These are phyloP conservation scores for Hericium coralloides DNA, from an alignment of 768 basidiomycete genomes.

Conservation along the genomic window DNA sequence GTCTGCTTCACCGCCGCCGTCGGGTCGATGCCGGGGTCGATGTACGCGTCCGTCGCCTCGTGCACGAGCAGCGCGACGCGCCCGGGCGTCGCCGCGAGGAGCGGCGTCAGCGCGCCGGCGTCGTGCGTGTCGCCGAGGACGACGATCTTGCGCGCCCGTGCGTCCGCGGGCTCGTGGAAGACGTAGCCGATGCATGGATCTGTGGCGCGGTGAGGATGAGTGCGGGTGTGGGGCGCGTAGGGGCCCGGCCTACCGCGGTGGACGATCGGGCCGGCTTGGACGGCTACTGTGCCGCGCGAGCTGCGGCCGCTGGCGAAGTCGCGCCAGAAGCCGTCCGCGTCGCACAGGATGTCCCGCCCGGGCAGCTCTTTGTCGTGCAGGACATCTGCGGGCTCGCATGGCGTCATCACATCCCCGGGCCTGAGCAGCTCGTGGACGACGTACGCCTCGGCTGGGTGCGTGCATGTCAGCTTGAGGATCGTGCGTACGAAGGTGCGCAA, in stretches of 20 bases:
- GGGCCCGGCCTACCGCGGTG: conserved; percentile 54
- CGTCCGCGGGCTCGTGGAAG: conserved; percentile 43
- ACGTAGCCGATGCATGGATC: conserved; percentile 79
- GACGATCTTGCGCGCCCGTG: conserved; percentile 48
- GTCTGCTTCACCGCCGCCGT: conserved; percentile 32
- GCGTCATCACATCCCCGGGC: conserved; percentile 40
- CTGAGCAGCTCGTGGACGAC: conserved; percentile 73
- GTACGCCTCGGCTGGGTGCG: conserved; percentile 51
- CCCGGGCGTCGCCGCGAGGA: conserved; percentile 20
- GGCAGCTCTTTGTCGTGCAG: conserved; percentile 56
- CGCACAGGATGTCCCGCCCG: conserved; percentile 51
- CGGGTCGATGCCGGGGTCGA: conserved; percentile 48
- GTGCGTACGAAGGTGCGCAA: conserved; percentile 67
- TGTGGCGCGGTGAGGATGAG: too few relatives aligned
- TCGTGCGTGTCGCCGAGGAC: too few relatives aligned
- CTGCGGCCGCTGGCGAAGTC: conserved; percentile 35
- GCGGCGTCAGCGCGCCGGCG: too few relatives aligned
- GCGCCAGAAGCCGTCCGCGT: conserved; percentile 57
- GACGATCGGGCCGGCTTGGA: conserved; percentile 67
- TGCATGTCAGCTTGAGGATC: conserved; percentile 59
- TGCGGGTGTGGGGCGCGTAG: too few relatives aligned
- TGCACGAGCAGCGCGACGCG: conserved; percentile 60
- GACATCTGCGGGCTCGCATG: conserved; percentile 35
- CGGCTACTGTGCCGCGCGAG: conserved; percentile 33
- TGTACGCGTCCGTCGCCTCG: conserved; percentile 72